Evolutionary conservation across 73 alveolate genomes (phyloP), one percentile per base, ranked within the genome.

Genomic region (Diophrys appendiculata): DNA sequence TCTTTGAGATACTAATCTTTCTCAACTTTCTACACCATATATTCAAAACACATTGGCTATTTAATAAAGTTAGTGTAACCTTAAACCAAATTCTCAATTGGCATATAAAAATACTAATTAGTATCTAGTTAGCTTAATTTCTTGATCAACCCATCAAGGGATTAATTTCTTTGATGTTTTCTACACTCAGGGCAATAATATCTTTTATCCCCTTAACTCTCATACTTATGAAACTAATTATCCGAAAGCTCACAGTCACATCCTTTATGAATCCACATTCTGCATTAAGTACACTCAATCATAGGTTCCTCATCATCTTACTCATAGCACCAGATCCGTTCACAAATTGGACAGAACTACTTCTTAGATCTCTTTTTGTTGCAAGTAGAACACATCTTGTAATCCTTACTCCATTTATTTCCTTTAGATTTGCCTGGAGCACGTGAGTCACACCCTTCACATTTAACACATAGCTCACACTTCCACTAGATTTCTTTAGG

Each of bases 331-430:
- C 99, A 95, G 88, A 95, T 82, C 76, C 80, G 88, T 68, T 90
- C 92, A 70, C 99, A 95, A 25, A 95, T 87, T 8, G 93, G 91
- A 65, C 99, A 95, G 73, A 28, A 95, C 84, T 95, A 91, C 71
- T 88, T 88, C 73, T 87, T 90, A 28, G 52, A 72, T 68, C 91
- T 82, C 80, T 95, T 95, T 72, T 87, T 90, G 76, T 89, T 92
- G 81, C 99, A 95, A 69, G 83, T 68, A 34, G 91, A 65, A 86
- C 99, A 95, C 13, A 84, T 76, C 29, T 72, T 69, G 52, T 53
- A 77, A 30, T 84, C 89, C 69, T 77, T 84, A 24, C 87, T 78
- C 91, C 96, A 89, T 75, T 86, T 85, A 60, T 85, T 85, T 3
- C 33, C 67, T 43, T 83, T 65, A 23, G 80, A 60, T 52, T 78